Evolutionary conservation across 1,284 basidiomycete species (phyloP).

Genomic region (Microbotryum scabiosae): DNA sequence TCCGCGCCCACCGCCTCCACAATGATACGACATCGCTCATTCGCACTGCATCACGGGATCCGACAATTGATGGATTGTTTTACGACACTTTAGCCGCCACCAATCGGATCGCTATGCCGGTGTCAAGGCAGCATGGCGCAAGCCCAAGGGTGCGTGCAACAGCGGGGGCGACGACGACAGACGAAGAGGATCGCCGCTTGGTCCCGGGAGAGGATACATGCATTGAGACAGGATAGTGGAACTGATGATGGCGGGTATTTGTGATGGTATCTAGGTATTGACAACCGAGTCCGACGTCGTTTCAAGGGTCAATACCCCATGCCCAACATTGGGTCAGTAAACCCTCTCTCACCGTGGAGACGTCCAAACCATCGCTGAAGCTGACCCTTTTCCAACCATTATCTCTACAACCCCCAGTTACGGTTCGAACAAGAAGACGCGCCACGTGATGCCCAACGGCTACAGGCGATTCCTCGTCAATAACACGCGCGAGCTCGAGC

Average conservation of each 20-base stretch:
- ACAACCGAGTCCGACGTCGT: slow-evolving; percentile 63
- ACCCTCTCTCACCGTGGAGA: too few species aligned
- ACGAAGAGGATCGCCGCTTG: too few species aligned
- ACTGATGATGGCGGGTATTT: background rate
- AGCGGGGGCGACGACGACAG: background rate
- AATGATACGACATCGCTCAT: background rate
- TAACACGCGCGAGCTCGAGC: slow-evolving; percentile 84
- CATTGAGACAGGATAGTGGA: slow-evolving; percentile 13
- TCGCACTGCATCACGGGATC: background rate
- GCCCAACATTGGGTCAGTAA: slow-evolving; percentile 57
- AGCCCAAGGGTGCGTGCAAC: slow-evolving; percentile 35
- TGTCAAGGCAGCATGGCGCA: slow-evolving; percentile 95
- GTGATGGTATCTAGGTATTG: slow-evolving; percentile 32
- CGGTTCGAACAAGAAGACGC: slow-evolving; percentile 60
- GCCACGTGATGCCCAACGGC: slow-evolving; percentile 87
- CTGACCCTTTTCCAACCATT: background rate
- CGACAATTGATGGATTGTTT: background rate
- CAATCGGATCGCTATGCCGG: slow-evolving; percentile 92
- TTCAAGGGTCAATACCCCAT: slow-evolving; percentile 80
- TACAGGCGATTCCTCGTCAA: slow-evolving; percentile 72
- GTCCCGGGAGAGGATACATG: background rate
- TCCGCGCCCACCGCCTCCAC: background rate
- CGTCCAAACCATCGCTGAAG: background rate
- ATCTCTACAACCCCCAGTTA: slow-evolving; percentile 35
- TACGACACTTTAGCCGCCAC: slow-evolving; percentile 59